Base-by-base conservation (phyloP, 2,329 filamentous ascomycete species). In the Penicillium sp. region DNA sequence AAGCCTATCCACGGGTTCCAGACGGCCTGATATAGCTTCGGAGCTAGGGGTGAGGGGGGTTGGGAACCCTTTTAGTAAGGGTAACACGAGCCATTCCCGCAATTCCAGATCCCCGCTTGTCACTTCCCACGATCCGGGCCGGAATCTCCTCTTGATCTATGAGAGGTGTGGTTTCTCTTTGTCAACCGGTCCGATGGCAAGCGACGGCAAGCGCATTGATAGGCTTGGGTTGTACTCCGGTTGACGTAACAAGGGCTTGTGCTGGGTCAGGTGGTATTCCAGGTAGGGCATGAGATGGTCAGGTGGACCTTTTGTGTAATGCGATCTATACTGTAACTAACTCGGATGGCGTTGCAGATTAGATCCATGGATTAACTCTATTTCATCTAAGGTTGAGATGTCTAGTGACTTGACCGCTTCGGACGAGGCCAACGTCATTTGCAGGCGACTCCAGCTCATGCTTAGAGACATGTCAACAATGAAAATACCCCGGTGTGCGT, bases 121-220 rank as follows among this genome's bases (percentile, higher is more conserved):
- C 13, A 12, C 32, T 13, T 29, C 40, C 53, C 48, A 29, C 28
- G 35, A 52, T 57, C 53, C 40, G 52, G 53, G 18, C 57, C 52
- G 57, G 49, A 54, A 35, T 31, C 13, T 32, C 53, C 47, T 53
- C 40, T 18, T 18, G 15, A 46, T 45, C 4, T 43, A 43, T 39
- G 38, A 29, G 33, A 32, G 41, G 23, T n/a, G 35, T 5, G 46
- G 49, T 63, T 63, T 63, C 53, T 59, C 52, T 66, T 62, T 66
- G 61, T 66, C 57, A 65, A 43, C 38, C 55, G 47, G 46, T 39
- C 64, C 66, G 66, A 60, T 43, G 61, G 44, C 57, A 68, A 67
- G 64, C 66, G 66, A 63, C 42, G 61, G 39, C 62, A 68, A 68
- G 65, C 66, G 65, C 46, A 32, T 49, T 13, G 46, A 44, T 42